Evolutionary conservation across 148 eudicot genomes (phyloP), one percentile per base, ranked within the genome.

Genomic region (Spergularia marina): DNA sequence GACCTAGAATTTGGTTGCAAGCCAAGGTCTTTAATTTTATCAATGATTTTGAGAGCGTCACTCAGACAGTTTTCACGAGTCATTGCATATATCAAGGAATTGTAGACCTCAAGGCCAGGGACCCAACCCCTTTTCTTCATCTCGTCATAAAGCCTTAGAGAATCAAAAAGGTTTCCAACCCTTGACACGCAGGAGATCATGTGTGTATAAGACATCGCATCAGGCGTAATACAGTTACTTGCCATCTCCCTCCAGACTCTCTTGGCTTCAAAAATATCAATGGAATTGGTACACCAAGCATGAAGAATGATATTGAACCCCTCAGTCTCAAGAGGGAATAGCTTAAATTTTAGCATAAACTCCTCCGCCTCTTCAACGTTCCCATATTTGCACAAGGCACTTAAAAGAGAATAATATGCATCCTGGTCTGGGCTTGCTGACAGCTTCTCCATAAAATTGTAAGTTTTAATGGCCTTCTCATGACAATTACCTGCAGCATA

Each of bases 211-310:
- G 98, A 86, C 55, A 74, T 77, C 56, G 83, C 89, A 77, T 94
- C 76, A 60, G 98, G 97, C 21, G 73, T 71, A 55, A 94, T 78
- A 77, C 96, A 92, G 76, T 77, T 76, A 53, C 78, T 84, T 49
- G 91, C 81, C 98, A 94, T 94, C 76, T 91, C 96, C 82, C 96
- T 91, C 98, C 98, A 94, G 20, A 92, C 79, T 81, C 98, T 83
- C 83, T 90, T 94, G 53, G 98, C 92, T 87, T 91, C 96, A 64
- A 40, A 70, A 65, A 89, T 71, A 81, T 91, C 97, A 72, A 85
- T 72, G 18, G 78, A 79, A 81, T 87, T 82, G 74, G 88, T 86
- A 70, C 97, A 90, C 96, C 97, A 94, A 20, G 91, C 93, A 70
- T 86, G 80, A 44, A 94, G 92, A 73, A 94, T 87, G 75, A 94